A percentile compares a stretch with the other conserved stretches of the same genome.
phyloP scores from a whole-genome alignment of 257 asterid genomes.

The Osmanthus fragrans region DNA sequence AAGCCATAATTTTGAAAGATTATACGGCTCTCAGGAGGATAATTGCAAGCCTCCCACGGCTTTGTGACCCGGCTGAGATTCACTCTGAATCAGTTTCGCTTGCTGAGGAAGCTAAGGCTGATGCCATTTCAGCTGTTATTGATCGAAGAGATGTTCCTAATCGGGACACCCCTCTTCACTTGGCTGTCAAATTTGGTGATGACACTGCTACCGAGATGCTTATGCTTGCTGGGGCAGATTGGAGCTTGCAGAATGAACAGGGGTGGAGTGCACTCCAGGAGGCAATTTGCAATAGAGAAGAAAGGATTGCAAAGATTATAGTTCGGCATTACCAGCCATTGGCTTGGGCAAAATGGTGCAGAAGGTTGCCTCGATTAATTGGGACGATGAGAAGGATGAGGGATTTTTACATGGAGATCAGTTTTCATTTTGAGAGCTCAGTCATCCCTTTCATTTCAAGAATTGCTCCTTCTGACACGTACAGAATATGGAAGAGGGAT shows the following conservation, averaged over 20 bases:
- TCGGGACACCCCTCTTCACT: slow-evolving; percentile 87
- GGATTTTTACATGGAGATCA: slow-evolving; percentile 97
- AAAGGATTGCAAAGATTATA: slow-evolving; percentile 79
- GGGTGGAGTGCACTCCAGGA: slow-evolving; percentile 99
- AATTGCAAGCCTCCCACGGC: slow-evolving; percentile 63
- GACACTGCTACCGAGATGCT: slow-evolving; percentile 83
- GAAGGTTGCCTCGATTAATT: slow-evolving; percentile 87
- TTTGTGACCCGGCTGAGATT: slow-evolving; percentile 75
- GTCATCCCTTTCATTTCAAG: slow-evolving; percentile 96
- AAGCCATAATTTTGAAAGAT: slow-evolving; percentile 77
- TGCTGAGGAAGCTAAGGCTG: slow-evolving; percentile 85
- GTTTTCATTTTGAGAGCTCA: slow-evolving; percentile 94
- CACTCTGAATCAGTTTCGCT: slow-evolving; percentile 66
- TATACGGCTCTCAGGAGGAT: slow-evolving; percentile 69
- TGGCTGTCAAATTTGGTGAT: slow-evolving; percentile 89
- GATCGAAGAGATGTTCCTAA: slow-evolving; percentile 91
- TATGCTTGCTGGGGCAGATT: slow-evolving; percentile 96
- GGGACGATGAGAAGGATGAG: slow-evolving; percentile 93
- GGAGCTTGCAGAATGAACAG: slow-evolving; percentile 96
- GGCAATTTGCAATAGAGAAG: slow-evolving; percentile 86
- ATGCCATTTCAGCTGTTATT: slow-evolving; percentile 68
- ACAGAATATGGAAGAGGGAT: slow-evolving; percentile 94
- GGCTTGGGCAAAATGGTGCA: slow-evolving; percentile 99
- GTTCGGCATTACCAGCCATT: slow-evolving; percentile 91
- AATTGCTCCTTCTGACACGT: slow-evolving; percentile 97